Base-by-base conservation (phyloP, 1,284 basidiomycete species). In the Ustilago trichophora region DNA sequence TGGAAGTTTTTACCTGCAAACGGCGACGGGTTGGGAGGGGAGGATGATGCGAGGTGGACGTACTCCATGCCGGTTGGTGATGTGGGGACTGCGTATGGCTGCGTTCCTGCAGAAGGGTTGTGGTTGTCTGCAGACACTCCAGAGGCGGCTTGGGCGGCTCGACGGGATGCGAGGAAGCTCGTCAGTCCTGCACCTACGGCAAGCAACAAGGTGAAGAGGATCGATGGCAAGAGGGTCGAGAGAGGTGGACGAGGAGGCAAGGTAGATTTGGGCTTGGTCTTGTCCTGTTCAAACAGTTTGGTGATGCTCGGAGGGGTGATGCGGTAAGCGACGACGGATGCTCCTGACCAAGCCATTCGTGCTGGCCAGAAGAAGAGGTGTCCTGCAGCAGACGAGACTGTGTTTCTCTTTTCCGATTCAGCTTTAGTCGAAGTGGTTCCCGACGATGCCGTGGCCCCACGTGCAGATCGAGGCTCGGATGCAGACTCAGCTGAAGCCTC, bases 161-260 rank as follows among this genome's bases (percentile, higher is more conserved):
- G 29, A 9, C 70, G 52, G 3, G 40, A 37, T 1, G 64, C 63
- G 8, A 72, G 31, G 29, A 73, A 66, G 16, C 63, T 72, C 3
- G 48, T 65, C 21, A 77, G 25, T 5, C 72, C 69, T 0, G 75
- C 74, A 11, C 73, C 67, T 6, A 77, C 19, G 5, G 75, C 75
- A 8, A 77, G 50, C 31, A 77, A 8, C 25, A 76, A 35, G 2
- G 75, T 77, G 33, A 77, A 66, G 21, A 74, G 34, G 42, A 77
- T 76, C 40, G 69, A 72, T 0, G 75, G 72, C 22, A 77, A 22
- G 22, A 77, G 52, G 8, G 63, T 54, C 32, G 72, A 73, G 6
- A 77, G 57, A 19, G 75, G 75, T 9, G 75, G 75, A 12, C 75
- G 47, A 3, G 75, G 75, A 5, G 75, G 75, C 2, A 77, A 34